These are phyloP conservation scores for Marasmius tenuissimus DNA, from an alignment of 1,284 basidiomycete species.

Conservation along the genomic window DNA sequence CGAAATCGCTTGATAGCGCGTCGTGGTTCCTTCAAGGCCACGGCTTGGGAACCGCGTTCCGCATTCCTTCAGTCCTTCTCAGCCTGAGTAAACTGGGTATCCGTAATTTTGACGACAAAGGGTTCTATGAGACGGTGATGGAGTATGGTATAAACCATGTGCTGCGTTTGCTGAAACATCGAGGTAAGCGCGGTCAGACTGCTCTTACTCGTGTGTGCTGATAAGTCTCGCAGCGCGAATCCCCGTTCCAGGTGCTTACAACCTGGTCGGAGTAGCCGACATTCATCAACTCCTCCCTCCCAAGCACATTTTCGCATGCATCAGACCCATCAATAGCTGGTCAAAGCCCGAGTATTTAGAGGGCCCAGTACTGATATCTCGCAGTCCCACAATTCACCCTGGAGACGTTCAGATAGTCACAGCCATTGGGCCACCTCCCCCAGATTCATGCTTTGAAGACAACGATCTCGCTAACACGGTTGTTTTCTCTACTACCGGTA, in stretches of 20 bases:
- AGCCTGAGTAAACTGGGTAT: conserved; percentile 36
- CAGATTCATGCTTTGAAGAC: conserved; percentile 45
- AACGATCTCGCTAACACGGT: conserved; percentile 57
- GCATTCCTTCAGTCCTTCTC: conserved; percentile 38
- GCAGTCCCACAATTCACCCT: conserved; percentile 68
- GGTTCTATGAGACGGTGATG: conserved; percentile 53
- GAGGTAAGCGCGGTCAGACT: conserved; percentile 18
- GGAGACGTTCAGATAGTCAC: conserved; percentile 64
- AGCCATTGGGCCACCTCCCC: conserved; percentile 58
- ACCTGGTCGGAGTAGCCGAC: conserved; percentile 69
- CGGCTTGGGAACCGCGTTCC: conserved; percentile 42
- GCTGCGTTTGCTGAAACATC: conserved; percentile 65
- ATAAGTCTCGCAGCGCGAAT: conserved; percentile 47
- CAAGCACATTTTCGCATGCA: conserved; percentile 59
- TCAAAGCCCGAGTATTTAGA: conserved; percentile 42
- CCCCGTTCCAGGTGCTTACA: conserved; percentile 60
- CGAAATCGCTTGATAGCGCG: conserved; percentile 40
- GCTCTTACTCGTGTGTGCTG: background rate
- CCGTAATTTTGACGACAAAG: conserved; percentile 29
- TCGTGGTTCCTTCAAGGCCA: conserved; percentile 46
- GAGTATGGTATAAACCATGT: conserved; percentile 57
- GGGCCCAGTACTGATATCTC: conserved; percentile 57
- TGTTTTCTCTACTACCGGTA: conserved; percentile 59
- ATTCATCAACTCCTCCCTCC: conserved; percentile 49
- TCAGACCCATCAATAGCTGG: conserved; percentile 38